Percentiles rank a stretch among this genome's conserved stretches.
Conservation (phyloP, 768 basidiomycete species). For the Leucosporidium creatinivorum region DNA sequence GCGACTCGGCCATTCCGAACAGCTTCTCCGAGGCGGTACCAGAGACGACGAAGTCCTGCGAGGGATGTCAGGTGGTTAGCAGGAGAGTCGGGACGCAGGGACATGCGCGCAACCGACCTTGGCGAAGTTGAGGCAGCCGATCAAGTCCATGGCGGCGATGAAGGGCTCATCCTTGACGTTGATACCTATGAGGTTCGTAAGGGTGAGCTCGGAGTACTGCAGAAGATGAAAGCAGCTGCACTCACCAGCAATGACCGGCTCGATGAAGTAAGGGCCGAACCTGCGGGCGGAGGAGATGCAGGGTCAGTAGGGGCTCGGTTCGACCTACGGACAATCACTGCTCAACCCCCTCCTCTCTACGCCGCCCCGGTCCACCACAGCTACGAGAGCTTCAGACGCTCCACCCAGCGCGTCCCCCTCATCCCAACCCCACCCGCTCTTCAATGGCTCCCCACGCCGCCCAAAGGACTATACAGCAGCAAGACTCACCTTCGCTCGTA, state of each 20-base stretch:
- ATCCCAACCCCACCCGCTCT: not conserved
- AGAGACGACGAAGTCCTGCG: conserved; percentile 83
- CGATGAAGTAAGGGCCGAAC: conserved; percentile 92
- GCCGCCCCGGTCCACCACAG: not conserved
- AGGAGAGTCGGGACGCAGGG: too few relatives aligned
- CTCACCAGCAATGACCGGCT: conserved; percentile 85
- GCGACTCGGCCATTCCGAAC: conserved; percentile 92
- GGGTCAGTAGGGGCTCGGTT: not conserved
- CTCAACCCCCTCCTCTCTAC: too few relatives aligned
- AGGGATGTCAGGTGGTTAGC: not conserved
- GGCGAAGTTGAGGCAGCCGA: conserved; percentile 85
- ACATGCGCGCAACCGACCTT: conserved; percentile 52
- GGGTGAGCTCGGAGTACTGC: not conserved
- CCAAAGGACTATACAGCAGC: not conserved
- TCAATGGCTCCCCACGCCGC: not conserved
- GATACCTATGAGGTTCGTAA: conserved; percentile 41
- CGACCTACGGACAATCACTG: too few relatives aligned
- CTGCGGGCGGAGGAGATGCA: conserved; percentile 13
- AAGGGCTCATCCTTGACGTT: conserved; percentile 69
- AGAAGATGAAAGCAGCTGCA: not conserved
- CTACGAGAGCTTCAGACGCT: conserved; percentile 6
- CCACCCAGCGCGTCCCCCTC: not conserved
- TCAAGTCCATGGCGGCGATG: conserved; percentile 89
- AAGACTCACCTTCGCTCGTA: conserved; percentile 69
- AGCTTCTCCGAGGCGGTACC: conserved; percentile 88